Conservation (phyloP, 768 basidiomycete genomes). For the Naematelia aurantialba region DNA sequence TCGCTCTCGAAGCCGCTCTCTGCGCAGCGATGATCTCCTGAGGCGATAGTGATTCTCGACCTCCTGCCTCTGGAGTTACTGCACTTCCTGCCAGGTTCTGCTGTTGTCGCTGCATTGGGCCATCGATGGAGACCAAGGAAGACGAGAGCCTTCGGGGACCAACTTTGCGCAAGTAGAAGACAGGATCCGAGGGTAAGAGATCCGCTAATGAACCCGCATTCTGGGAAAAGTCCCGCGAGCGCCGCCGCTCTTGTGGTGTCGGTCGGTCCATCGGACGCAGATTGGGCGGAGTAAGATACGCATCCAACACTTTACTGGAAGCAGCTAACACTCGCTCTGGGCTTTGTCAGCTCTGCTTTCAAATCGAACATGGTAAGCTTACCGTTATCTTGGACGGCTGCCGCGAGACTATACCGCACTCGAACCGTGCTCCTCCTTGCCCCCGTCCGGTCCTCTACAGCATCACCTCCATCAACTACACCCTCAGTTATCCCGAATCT, state of each 20-base stretch:
- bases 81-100: background rate
- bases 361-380: slow-evolving; percentile 32
- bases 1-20: slow-evolving; percentile 77
- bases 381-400: slow-evolving; percentile 65
- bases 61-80: background rate
- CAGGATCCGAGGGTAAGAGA: slow-evolving; percentile 73
- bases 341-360: slow-evolving; percentile 12
- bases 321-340: slow-evolving; percentile 74
- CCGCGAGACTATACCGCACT: slow-evolving; percentile 76
- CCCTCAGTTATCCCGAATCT: slow-evolving; percentile 92
- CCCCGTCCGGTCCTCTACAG: slow-evolving; percentile 85
- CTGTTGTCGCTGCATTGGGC: slow-evolving; percentile 18
- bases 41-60: slow-evolving; percentile 55
- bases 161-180: slow-evolving; percentile 83
- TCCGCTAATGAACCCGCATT: slow-evolving; percentile 71
- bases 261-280: slow-evolving; percentile 65
- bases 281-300: slow-evolving; percentile 69
- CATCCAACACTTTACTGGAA: slow-evolving; percentile 78
- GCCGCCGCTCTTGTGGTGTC: slow-evolving; percentile 65
- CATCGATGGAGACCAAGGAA: background rate
- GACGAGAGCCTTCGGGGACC: slow-evolving; percentile 57
- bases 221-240: slow-evolving; percentile 76
- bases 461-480: slow-evolving; percentile 98
- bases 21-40: slow-evolving; percentile 94
- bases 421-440: slow-evolving; percentile 73